phyloP scores from a whole-genome alignment of 2,329 filamentous ascomycete species.

The Rhynchosporium secalis region DNA sequence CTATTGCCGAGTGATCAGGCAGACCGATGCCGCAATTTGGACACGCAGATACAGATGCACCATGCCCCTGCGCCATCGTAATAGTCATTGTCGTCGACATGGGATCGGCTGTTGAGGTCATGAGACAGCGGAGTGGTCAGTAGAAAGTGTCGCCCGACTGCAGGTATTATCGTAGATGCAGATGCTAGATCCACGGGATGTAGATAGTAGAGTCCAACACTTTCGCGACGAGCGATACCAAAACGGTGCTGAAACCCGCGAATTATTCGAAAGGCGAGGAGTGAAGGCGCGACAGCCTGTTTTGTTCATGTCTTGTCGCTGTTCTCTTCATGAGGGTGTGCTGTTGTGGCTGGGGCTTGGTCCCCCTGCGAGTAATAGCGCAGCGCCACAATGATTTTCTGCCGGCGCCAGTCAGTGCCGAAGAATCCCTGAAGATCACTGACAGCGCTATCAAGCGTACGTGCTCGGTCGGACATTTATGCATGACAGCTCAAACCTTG shows the following conservation, averaged over 20 bases:
- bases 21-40: slow-evolving; percentile 39
- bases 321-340: neutral
- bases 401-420: slow-evolving; percentile 12
- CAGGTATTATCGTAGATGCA: neutral
- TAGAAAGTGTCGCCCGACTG: slow-evolving; percentile 9
- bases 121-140: slow-evolving; percentile 13
- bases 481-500: slow-evolving; percentile 1
- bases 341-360: neutral
- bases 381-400: slow-evolving; percentile 11
- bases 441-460: neutral
- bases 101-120: slow-evolving; percentile 19
- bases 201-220: neutral
- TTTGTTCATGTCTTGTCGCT: slow-evolving; percentile 1
- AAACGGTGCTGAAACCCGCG: neutral
- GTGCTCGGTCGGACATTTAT: slow-evolving; percentile 3
- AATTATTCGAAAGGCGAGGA: neutral
- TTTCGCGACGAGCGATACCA: neutral
- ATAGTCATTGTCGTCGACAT: slow-evolving; percentile 40
- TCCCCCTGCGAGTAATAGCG: neutral
- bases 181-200: neutral
- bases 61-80: slow-evolving; percentile 32
- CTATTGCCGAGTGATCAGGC: slow-evolving; percentile 31
- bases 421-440: slow-evolving; percentile 7
- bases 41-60: slow-evolving; percentile 27
- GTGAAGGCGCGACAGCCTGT: slow-evolving; percentile 7